Evolutionary conservation across 2,329 filamentous ascomycete genomes (phyloP), one percentile per base, ranked within the genome.

Genomic region (Diaporthe citrichinensis): DNA sequence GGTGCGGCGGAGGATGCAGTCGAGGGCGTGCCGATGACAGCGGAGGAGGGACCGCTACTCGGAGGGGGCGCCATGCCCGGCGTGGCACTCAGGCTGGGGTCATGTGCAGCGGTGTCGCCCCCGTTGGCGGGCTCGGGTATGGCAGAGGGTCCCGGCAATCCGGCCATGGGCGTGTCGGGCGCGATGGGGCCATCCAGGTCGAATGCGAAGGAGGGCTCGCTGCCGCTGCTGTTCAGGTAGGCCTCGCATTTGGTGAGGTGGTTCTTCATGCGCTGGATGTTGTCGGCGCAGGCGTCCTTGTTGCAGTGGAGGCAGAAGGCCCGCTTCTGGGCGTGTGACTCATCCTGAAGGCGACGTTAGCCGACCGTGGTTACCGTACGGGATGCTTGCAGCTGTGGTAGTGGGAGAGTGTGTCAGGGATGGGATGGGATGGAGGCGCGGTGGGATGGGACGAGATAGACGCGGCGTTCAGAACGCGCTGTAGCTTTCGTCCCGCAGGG

Each of bases 251-350:
- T 71, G 10, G 44, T 58, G 46, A 76, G 74, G 57, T 76, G 74
- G 65, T 76, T 76, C 65, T 76, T 76, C 74, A 76, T 76, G 57
- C 74, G 74, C 74, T 76, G 74, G 74, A 76, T 76, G 72, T 76
- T 76, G 62, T 76, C 74, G 55, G 74, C 74, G 65, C 74, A 76
- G 39, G 74, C 74, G 23, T 76, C 74, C 71, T 71, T 76, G 74
- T 71, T 76, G 65, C 74, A 76, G 58, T 76, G 71, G 4, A 76
- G 74, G 41, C 74, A 76, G 31, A 74, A 76, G 65, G 74, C 74
- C 23, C 74, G 74, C 57, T 74, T 76, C 62, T 76, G 74, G 20
- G 74, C 72, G 58, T 76, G 74, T 9, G 71, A 41, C 65, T 76
- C 74, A 58, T 76, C 74, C 74, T 76, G 61, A 44, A 41, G 58